Evolutionary conservation across 2,329 filamentous ascomycete species (phyloP), one percentile per base, ranked within the genome.

Genomic region (Beauveria varroae): DNA sequence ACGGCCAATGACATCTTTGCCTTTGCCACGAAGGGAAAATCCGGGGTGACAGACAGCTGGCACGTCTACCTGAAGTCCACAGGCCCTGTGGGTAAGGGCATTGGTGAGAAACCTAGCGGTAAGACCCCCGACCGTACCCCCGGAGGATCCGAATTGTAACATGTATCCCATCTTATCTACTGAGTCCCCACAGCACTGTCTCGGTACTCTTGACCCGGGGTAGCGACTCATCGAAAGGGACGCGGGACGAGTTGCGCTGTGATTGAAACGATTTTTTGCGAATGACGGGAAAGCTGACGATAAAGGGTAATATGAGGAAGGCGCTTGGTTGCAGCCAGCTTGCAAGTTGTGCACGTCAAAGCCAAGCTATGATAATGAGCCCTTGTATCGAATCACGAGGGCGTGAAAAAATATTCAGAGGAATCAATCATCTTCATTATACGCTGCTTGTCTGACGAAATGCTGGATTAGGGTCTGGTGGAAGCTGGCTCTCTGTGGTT

Each of bases 221-320:
- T 30, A 50, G 10, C 47, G 28, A 22, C 10, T 28, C 28, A 9
- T 14, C 26, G 20, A 18, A n/a, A 52, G 28, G 49, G 16, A 18
- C 10, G 14, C 26, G 12, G 30, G 50, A 53, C 12, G n/a, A 40
- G 5, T 30, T 24, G 34, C 20, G 30, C 3, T 20, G 12, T 14
- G 28, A 14, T 26, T 16, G 30, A 8, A 20, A n/a, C 16, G 41
- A 10, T 22, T 41, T 26, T 44, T 61, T 9, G 57, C 28, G 10
- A 14, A 16, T 52, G 6, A 9, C 84, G 26, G 92, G 92, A 67
- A 96, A 95, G 81, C 81, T 96, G 70, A 96, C 96, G 87, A 85
- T 96, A 71, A 93, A 90, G 84, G 92, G 92, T 60, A 90, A 96
- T 74, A 85, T 96, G 58, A 96, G 96, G 91, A 96, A 95, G 83